Evolutionary conservation across 108 stramenopile species (phyloP).

Genomic region (Discostella stelligeroides): DNA sequence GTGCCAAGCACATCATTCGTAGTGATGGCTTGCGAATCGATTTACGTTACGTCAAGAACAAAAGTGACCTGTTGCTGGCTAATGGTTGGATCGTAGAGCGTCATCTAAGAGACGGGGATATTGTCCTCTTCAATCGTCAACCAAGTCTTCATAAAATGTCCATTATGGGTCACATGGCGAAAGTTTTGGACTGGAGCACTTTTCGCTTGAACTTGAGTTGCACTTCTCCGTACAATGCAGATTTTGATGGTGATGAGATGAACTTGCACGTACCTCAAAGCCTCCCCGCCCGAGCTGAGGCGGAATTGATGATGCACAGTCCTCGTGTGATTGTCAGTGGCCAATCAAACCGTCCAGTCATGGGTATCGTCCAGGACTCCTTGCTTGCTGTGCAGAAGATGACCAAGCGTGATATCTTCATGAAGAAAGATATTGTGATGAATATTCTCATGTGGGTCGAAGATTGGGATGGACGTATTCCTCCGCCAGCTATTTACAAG

Average conservation of each 20-base stretch:
- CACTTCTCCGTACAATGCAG: conserved; percentile 99
- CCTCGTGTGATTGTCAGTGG: conserved; percentile 96
- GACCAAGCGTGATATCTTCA: conserved; percentile 95
- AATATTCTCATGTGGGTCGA: conserved; percentile 97
- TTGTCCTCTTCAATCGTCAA: conserved; percentile 99
- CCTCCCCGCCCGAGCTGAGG: conserved; percentile 95
- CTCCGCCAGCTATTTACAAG: conserved; percentile 94
- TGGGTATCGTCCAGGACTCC: conserved; percentile 99
- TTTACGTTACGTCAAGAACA: conserved; percentile 94
- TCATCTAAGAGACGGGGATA: conserved; percentile 96
- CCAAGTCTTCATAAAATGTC: conserved; percentile 99
- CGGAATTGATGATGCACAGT: conserved; percentile 96
- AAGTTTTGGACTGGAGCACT: conserved; percentile 98
- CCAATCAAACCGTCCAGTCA: conserved; percentile 98
- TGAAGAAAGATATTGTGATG: conserved; percentile 93
- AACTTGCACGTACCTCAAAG: conserved; percentile 98
- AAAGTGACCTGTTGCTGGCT: conserved; percentile 87
- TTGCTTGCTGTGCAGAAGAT: conserved; percentile 93
- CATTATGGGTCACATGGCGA: conserved; percentile 98
- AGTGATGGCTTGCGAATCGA: conserved; percentile 94
- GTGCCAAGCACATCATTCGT: conserved; percentile 96
- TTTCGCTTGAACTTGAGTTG: conserved; percentile 98
- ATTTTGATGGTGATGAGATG: conserved; percentile 99
- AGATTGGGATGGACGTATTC: conserved; percentile 93
- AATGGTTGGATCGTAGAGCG: conserved; percentile 98